A percentile compares a stretch with the other conserved stretches of the same genome.
Conservation (phyloP, 2,329 filamentous ascomycete species). For the Ophiobolus disseminans region DNA sequence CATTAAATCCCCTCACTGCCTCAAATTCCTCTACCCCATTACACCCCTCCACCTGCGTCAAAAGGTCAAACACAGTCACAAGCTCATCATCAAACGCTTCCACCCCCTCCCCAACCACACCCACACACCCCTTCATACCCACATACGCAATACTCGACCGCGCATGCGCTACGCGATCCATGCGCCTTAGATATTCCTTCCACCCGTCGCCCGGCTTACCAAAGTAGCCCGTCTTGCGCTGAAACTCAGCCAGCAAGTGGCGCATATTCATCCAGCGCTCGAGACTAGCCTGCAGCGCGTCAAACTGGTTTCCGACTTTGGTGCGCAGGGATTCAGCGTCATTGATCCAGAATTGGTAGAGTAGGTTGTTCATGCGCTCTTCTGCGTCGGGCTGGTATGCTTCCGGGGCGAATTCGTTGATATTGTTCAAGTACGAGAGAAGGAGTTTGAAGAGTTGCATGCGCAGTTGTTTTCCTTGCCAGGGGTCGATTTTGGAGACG, state of each 20-base stretch:
- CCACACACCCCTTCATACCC: conserved; percentile 2
- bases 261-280: conserved; percentile 20
- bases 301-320: conserved; percentile 2
- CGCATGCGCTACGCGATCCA: conserved; percentile 7
- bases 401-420: conserved; percentile 8
- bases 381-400: conserved; percentile 10
- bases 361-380: conserved; percentile 13
- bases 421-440: conserved; percentile 6
- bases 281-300: background rate
- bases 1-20: conserved; percentile 10
- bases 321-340: conserved; percentile 2
- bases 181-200: conserved; percentile 7
- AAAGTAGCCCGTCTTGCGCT: conserved; percentile 8
- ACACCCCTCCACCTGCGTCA: conserved; percentile 15
- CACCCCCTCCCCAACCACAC: background rate
- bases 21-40: conserved; percentile 17
- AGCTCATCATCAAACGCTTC: conserved; percentile 12
- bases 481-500: background rate
- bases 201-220: conserved; percentile 13
- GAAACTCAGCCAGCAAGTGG: conserved; percentile 7
- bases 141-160: conserved; percentile 15
- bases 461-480: conserved; percentile 6
- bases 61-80: conserved; percentile 16
- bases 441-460: conserved; percentile 17
- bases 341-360: conserved; percentile 11